phyloP scores from a whole-genome alignment of 768 basidiomycete genomes.

The Amanita rimosa region DNA sequence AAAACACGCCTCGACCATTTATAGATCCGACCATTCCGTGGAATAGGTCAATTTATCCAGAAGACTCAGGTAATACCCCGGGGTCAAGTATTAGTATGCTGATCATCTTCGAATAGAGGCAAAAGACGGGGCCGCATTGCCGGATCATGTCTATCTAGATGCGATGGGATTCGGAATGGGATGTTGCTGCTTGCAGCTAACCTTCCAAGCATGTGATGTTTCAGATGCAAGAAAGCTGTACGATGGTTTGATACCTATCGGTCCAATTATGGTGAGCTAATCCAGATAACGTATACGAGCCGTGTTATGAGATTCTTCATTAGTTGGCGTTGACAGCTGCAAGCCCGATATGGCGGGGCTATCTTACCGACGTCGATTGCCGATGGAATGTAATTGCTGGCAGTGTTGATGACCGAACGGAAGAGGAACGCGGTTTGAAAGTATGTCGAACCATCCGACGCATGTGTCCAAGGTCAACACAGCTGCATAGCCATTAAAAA shows the following conservation, averaged over 20 bases:
- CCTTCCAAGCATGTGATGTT: conserved; percentile 95
- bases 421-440: conserved; percentile 87
- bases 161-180: conserved; percentile 99
- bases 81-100: neutral
- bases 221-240: conserved; percentile 88
- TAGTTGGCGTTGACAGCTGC: conserved; percentile 92
- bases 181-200: conserved; percentile 94
- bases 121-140: conserved; percentile 76
- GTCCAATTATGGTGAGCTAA: conserved; percentile 78
- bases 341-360: conserved; percentile 90
- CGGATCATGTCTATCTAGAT: conserved; percentile 93
- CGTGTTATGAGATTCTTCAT: neutral
- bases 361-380: conserved; percentile 93
- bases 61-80: conserved; percentile 58
- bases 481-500: conserved; percentile 56
- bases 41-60: conserved; percentile 72
- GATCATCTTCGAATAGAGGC: conserved; percentile 45
- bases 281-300: conserved; percentile 3
- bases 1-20: conserved; percentile 80
- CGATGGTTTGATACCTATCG: conserved; percentile 91
- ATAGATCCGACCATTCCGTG: conserved; percentile 89
- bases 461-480: conserved; percentile 4
- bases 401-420: conserved; percentile 95
- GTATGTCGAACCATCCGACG: conserved; percentile 21
- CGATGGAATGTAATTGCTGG: conserved; percentile 99